phyloP scores from a whole-genome alignment of 1,284 basidiomycete genomes.

The Tetrapyrgos nigripes region DNA sequence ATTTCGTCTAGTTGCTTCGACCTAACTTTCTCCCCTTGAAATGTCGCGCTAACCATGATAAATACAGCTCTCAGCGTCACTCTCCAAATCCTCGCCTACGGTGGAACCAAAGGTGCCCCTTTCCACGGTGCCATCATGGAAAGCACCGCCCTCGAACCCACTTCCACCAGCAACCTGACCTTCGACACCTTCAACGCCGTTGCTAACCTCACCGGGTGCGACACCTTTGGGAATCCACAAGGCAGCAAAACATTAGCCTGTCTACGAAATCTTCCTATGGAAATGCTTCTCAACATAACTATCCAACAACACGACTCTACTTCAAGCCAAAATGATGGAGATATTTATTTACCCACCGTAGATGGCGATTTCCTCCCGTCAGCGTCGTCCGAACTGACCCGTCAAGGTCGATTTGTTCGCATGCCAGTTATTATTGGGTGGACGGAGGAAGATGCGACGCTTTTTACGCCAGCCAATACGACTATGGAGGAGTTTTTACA shows the following conservation, averaged over 20 bases:
- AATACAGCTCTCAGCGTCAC: background rate
- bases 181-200: constrained; percentile 1
- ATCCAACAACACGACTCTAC: constrained; percentile 5
- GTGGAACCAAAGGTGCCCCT: background rate
- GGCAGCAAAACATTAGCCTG: background rate
- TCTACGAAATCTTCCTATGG: constrained; percentile 5
- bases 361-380: constrained; percentile 8
- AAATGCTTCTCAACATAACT: constrained; percentile 6
- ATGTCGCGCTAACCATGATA: too few relatives aligned
- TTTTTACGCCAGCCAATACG: background rate
- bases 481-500: background rate
- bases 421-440: constrained; percentile 8
- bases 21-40: background rate
- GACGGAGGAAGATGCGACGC: constrained; percentile 1
- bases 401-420: background rate
- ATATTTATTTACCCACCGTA: constrained; percentile 7
- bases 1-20: background rate
- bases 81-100: constrained; percentile 5
- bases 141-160: constrained; percentile 6
- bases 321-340: background rate
- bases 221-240: constrained; percentile 1
- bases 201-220: constrained; percentile 4
- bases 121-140: constrained; percentile 6
- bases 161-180: constrained; percentile 2
- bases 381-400: constrained; percentile 2